These are phyloP conservation scores for Starmerella bombicola DNA, from an alignment of 805 yeast species.

Conservation along the genomic window DNA sequence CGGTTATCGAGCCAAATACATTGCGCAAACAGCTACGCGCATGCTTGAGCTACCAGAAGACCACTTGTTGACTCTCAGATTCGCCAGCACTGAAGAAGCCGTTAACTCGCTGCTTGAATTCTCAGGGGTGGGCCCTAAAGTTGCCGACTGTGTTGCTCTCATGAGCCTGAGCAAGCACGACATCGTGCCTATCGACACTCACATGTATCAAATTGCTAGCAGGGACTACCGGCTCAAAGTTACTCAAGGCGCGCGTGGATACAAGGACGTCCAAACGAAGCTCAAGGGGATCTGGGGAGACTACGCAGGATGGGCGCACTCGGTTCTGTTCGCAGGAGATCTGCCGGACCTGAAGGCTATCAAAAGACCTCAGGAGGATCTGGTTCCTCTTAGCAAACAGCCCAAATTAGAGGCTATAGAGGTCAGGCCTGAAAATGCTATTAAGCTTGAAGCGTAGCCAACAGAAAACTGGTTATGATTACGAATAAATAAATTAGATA, in stretches of 20 bases:
- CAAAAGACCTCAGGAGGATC: constrained; percentile 5
- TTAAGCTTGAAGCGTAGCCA: too few relatives aligned
- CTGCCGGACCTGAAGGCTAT: constrained; percentile 46
- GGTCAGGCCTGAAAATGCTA: too few relatives aligned
- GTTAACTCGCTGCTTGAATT: constrained; percentile 50
- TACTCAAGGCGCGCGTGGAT: constrained; percentile 34
- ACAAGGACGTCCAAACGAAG: constrained; percentile 44
- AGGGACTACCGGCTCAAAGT: constrained; percentile 53
- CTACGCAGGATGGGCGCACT: constrained; percentile 98
- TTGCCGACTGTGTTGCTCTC: constrained; percentile 89
- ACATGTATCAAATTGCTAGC: constrained; percentile 78
- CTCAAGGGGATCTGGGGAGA: constrained; percentile 69
- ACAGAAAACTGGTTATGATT: too few relatives aligned
- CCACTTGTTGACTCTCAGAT: constrained; percentile 35
- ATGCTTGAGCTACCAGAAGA: constrained; percentile 33
- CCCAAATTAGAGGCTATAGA: too few relatives aligned
- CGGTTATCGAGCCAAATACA: constrained; percentile 87
- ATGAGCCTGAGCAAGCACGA: constrained; percentile 83
- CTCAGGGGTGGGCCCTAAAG: constrained; percentile 93
- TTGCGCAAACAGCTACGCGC: constrained; percentile 58
- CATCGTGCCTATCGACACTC: constrained; percentile 91
- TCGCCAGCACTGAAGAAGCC: constrained; percentile 38
- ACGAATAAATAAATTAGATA: too few relatives aligned
- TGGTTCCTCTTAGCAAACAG: too few relatives aligned
- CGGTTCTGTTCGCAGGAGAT: constrained; percentile 82